These are phyloP conservation scores for Delonix regia DNA, from an alignment of 306 rosid genomes.

Conservation along the genomic window DNA sequence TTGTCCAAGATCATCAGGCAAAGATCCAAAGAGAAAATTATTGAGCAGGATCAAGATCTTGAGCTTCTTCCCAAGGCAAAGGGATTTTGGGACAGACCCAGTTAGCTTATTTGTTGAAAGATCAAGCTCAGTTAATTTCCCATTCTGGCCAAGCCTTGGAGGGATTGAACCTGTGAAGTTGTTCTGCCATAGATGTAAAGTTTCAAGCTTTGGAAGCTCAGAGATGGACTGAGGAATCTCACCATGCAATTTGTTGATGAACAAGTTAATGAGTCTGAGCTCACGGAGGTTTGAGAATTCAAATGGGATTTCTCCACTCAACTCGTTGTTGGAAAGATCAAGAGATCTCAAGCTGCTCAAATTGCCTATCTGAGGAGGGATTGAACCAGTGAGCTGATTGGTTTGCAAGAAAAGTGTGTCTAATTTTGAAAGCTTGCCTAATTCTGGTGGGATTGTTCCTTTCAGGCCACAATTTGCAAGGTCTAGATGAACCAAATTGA, in stretches of 20 bases:
- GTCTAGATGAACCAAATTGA: constrained; percentile 73
- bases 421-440: constrained; percentile 64
- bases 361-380: constrained; percentile 75
- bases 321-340: constrained; percentile 81
- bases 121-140: constrained; percentile 67
- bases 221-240: constrained; percentile 70
- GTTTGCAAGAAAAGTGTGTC: constrained; percentile 87
- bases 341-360: constrained; percentile 63
- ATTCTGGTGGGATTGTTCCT: constrained; percentile 76
- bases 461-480: constrained; percentile 76
- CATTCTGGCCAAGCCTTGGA: constrained; percentile 72
- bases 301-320: constrained; percentile 70
- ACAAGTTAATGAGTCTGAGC: constrained; percentile 73
- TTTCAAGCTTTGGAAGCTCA: constrained; percentile 71
- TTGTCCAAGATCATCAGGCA: constrained; percentile 74
- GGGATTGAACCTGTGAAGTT: constrained; percentile 86
- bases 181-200: constrained; percentile 80
- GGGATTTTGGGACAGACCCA: constrained; percentile 66
- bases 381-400: constrained; percentile 69
- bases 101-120: constrained; percentile 90
- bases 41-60: constrained; percentile 67
- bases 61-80: constrained; percentile 70
- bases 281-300: constrained; percentile 68
- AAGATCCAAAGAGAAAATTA: constrained; percentile 82
- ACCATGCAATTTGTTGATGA: constrained; percentile 85